phyloP scores from a whole-genome alignment of 1,284 basidiomycete genomes.

The Cutaneotrichosporon daszewskae region DNA sequence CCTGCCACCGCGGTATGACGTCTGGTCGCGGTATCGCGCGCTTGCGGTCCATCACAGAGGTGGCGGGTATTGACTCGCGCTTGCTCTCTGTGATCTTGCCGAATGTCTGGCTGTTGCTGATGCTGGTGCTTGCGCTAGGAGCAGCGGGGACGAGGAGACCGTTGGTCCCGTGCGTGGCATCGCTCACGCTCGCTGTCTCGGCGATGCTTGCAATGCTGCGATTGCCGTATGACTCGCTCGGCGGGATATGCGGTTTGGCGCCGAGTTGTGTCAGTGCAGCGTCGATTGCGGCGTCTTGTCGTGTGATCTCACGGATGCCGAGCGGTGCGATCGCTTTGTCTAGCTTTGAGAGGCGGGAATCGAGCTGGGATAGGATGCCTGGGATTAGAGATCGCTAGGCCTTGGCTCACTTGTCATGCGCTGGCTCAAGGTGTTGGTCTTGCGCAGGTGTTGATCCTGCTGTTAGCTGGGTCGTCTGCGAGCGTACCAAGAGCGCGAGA shows the following conservation, averaged over 20 bases:
- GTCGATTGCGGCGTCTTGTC: slow-evolving; percentile 12
- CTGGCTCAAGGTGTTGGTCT: slow-evolving; percentile 45
- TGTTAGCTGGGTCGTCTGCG: not conserved
- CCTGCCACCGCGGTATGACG: slow-evolving; percentile 11
- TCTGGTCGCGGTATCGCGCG: slow-evolving; percentile 14
- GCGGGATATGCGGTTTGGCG: too few relatives aligned
- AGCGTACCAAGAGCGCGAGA: slow-evolving; percentile 38
- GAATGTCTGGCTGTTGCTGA: not conserved
- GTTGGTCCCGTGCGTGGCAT: too few relatives aligned
- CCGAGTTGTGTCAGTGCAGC: slow-evolving; percentile 1
- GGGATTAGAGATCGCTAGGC: not conserved
- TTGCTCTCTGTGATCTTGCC: not conserved
- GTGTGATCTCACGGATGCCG: slow-evolving; percentile 38
- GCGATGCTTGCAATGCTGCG: too few relatives aligned
- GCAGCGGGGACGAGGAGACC: too few relatives aligned
- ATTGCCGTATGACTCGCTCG: too few relatives aligned
- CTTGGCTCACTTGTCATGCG: slow-evolving; percentile 42
- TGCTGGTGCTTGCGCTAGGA: too few relatives aligned
- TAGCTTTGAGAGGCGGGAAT: slow-evolving; percentile 40
- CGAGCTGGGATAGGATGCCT: slow-evolving; percentile 44
- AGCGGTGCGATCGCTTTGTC: slow-evolving; percentile 47
- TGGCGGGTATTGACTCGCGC: too few relatives aligned
- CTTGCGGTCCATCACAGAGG: slow-evolving; percentile 15
- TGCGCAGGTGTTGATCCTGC: slow-evolving; percentile 46
- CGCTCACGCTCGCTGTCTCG: too few relatives aligned